Evolutionary conservation across 2,329 filamentous ascomycete species (phyloP).

Genomic region (Emericellopsis atlantica): DNA sequence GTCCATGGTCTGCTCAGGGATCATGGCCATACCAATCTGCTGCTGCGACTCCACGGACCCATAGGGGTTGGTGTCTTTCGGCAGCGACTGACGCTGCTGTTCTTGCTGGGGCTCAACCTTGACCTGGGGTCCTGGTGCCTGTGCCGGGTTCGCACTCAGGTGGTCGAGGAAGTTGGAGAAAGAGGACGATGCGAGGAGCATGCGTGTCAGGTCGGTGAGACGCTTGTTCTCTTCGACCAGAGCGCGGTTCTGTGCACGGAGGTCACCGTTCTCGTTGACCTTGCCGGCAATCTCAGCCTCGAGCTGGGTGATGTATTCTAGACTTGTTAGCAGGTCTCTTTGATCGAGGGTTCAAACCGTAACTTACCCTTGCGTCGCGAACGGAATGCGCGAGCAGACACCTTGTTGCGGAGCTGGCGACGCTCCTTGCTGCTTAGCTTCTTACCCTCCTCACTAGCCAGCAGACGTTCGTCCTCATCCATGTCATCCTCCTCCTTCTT

Average conservation of each 20-base stretch:
- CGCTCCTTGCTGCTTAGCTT: constrained; percentile 98
- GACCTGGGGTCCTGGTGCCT: constrained; percentile 15
- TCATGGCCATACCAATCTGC: constrained; percentile 70
- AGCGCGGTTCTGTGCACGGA: constrained; percentile 69
- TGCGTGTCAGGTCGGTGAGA: constrained; percentile 63
- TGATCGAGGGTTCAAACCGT: neutral
- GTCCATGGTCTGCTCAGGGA: constrained; percentile 68
- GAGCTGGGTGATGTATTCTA: constrained; percentile 94
- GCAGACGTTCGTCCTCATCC: constrained; percentile 89
- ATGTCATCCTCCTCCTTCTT: constrained; percentile 98
- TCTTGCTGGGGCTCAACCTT: constrained; percentile 25
- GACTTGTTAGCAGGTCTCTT: constrained; percentile 5
- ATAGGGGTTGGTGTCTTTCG: constrained; percentile 57
- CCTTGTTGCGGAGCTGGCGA: constrained; percentile 95
- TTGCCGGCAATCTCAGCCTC: constrained; percentile 80
- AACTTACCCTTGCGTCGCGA: constrained; percentile 90
- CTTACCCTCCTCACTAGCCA: constrained; percentile 97
- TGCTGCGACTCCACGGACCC: constrained; percentile 41
- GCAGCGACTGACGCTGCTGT: constrained; percentile 31
- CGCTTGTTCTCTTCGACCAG: constrained; percentile 79
- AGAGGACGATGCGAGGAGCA: constrained; percentile 67
- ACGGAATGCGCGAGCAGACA: constrained; percentile 92
- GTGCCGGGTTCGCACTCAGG: constrained; percentile 46
- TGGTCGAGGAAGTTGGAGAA: constrained; percentile 73
- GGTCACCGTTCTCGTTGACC: constrained; percentile 69